A percentile compares a stretch with the other conserved stretches of the same genome.
These are phyloP conservation scores for Metarhizium humberi DNA, from an alignment of 2,329 filamentous ascomycete genomes.

Conservation along the genomic window DNA sequence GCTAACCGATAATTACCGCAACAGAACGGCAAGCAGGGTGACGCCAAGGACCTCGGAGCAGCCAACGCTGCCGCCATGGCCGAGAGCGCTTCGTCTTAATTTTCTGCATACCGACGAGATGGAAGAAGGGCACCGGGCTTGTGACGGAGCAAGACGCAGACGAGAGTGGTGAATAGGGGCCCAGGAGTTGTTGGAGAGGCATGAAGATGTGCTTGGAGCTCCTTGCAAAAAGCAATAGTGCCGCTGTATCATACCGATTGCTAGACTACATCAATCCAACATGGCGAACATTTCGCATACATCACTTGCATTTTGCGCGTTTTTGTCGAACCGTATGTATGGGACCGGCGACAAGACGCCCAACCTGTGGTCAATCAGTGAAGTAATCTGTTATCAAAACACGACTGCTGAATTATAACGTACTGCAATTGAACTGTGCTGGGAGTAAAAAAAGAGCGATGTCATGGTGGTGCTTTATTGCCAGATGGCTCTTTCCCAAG, in stretches of 20 bases:
- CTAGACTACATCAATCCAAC: conserved; percentile 20
- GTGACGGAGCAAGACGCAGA: background rate
- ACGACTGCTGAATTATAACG: background rate
- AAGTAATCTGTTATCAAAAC: background rate
- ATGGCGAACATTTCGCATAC: conserved; percentile 4
- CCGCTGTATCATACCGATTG: conserved; percentile 25
- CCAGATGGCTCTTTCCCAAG: background rate
- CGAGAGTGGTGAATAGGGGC: conserved; percentile 2
- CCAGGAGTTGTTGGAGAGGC: background rate
- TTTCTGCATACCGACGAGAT: background rate
- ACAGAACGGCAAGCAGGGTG: conserved; percentile 94
- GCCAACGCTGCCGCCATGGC: conserved; percentile 37
- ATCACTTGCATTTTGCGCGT: background rate
- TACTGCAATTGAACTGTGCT: background rate
- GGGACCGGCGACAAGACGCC: background rate
- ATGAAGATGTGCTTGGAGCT: background rate
- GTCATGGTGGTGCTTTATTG: background rate
- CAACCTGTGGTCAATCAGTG: background rate
- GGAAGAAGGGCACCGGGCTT: background rate
- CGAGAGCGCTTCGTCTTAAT: conserved; percentile 28
- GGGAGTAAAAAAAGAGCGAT: background rate
- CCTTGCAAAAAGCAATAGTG: conserved; percentile 5
- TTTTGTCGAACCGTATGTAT: background rate
- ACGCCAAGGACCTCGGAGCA: conserved; percentile 60
- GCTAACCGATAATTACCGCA: conserved; percentile 22